A percentile compares a stretch with the other conserved stretches of the same genome.
phyloP scores from a whole-genome alignment of 2,329 filamentous ascomycete genomes.

The Phialophora macrospora region DNA sequence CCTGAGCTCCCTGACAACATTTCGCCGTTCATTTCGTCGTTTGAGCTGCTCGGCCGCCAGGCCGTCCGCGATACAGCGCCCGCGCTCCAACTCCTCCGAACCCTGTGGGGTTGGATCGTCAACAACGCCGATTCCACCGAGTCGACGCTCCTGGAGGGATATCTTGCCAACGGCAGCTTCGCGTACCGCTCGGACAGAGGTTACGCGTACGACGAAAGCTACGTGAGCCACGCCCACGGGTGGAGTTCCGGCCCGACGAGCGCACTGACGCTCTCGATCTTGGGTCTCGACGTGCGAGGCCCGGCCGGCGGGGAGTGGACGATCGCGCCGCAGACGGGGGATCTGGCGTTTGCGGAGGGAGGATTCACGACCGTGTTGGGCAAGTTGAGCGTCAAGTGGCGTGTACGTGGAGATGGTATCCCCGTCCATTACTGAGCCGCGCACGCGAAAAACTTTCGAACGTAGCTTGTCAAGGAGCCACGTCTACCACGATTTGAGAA shows the following conservation, averaged over 20 bases:
- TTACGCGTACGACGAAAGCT: constrained; percentile 56
- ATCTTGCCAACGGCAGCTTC: constrained; percentile 61
- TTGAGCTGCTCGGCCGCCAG: constrained; percentile 65
- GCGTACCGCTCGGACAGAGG: constrained; percentile 61
- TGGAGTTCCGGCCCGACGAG: constrained; percentile 52
- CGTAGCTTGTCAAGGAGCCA: too few species aligned
- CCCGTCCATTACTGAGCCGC: too few species aligned
- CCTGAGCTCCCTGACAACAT: constrained; percentile 64
- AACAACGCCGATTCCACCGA: constrained; percentile 62
- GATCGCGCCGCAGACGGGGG: constrained; percentile 52
- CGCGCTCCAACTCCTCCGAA: constrained; percentile 61
- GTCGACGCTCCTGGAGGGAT: constrained; percentile 65
- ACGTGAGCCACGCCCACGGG: constrained; percentile 51
- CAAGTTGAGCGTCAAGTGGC: constrained; percentile 39
- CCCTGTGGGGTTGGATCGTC: constrained; percentile 66
- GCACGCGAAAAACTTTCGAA: too few species aligned
- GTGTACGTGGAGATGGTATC: neutral
- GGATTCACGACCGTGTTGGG: constrained; percentile 56
- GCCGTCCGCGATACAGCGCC: constrained; percentile 50
- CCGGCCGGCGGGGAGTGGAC: constrained; percentile 51
- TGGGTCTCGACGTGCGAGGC: constrained; percentile 51
- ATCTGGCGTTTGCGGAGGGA: constrained; percentile 50
- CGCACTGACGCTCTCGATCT: constrained; percentile 52
- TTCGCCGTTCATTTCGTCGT: constrained; percentile 62
- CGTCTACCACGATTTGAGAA: too few species aligned